Evolutionary conservation across 495 filamentous ascomycete species (phyloP).

Genomic region (Penicillium coprophilum): DNA sequence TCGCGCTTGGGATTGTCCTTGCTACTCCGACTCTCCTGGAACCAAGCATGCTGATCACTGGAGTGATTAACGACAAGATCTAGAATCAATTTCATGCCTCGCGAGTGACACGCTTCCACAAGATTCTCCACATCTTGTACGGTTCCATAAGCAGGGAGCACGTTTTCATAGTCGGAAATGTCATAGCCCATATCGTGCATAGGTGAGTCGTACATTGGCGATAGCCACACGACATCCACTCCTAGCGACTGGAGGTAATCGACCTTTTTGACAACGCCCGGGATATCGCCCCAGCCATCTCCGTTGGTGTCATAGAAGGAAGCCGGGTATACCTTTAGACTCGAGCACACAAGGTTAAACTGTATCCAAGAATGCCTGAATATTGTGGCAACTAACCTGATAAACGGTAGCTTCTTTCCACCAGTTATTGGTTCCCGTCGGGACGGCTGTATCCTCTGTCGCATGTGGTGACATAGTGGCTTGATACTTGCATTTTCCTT

Average conservation of each 20-base stretch:
- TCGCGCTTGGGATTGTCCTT: constrained; percentile 47
- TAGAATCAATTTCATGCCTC: constrained; percentile 55
- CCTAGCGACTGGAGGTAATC: constrained; percentile 53
- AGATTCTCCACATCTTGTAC: constrained; percentile 53
- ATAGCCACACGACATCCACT: constrained; percentile 60
- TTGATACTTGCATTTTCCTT: not conserved
- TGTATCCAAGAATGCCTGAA: not conserved
- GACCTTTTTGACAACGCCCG: constrained; percentile 54
- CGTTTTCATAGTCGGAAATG: constrained; percentile 59
- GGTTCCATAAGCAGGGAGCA: constrained; percentile 52
- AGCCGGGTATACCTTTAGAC: constrained; percentile 14
- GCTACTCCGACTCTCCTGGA: constrained; percentile 49
- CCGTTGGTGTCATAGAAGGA: constrained; percentile 56
- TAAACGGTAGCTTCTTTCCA: constrained; percentile 50
- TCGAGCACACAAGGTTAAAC: not conserved
- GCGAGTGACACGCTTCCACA: constrained; percentile 45
- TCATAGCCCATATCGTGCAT: constrained; percentile 53
- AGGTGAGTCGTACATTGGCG: constrained; percentile 48
- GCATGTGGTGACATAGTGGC: constrained; percentile 21
- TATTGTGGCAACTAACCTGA: constrained; percentile 28
- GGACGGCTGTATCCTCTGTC: constrained; percentile 6
- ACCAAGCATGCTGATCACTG: constrained; percentile 56
- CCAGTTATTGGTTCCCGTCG: constrained; percentile 32
- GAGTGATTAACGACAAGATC: constrained; percentile 61
- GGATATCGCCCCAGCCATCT: constrained; percentile 60